Conservation (phyloP, 768 basidiomycete species). For the Boletus vermiculosoides region DNA sequence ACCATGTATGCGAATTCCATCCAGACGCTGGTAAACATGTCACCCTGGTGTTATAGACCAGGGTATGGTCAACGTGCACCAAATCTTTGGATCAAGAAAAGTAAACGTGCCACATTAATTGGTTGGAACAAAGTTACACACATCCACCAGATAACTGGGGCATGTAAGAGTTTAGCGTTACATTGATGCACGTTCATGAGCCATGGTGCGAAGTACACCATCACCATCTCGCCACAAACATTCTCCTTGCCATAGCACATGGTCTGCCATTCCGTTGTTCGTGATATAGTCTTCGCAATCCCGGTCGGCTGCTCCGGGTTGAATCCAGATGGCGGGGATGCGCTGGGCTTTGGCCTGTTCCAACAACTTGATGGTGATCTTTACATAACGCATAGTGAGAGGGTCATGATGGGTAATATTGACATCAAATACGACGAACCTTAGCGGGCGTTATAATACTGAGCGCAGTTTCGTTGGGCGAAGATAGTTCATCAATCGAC, state of each 20-base stretch:
- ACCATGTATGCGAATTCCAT: background rate
- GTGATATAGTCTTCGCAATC: slow-evolving; percentile 63
- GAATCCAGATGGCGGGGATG: slow-evolving; percentile 84
- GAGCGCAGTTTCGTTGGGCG: slow-evolving; percentile 66
- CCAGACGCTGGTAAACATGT: background rate
- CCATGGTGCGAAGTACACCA: slow-evolving; percentile 35
- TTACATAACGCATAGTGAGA: background rate
- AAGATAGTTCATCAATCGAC: slow-evolving; percentile 54
- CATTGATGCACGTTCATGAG: slow-evolving; percentile 25
- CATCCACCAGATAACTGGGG: background rate
- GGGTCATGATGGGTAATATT: background rate
- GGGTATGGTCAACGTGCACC: background rate
- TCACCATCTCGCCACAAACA: slow-evolving; percentile 83
- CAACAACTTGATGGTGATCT: slow-evolving; percentile 72
- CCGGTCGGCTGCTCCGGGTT: slow-evolving; percentile 81
- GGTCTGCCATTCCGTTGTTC: slow-evolving; percentile 58
- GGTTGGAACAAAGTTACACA: background rate
- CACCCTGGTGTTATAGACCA: background rate
- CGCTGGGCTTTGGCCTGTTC: slow-evolving; percentile 64
- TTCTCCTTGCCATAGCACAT: slow-evolving; percentile 78
- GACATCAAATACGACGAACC: slow-evolving; percentile 35
- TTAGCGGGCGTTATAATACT: slow-evolving; percentile 78
- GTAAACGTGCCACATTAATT: background rate
- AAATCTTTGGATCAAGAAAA: background rate
- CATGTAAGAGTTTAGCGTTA: background rate